Base-by-base conservation (phyloP, 2,329 filamentous ascomycete species). In the Aspergillus japonicus region DNA sequence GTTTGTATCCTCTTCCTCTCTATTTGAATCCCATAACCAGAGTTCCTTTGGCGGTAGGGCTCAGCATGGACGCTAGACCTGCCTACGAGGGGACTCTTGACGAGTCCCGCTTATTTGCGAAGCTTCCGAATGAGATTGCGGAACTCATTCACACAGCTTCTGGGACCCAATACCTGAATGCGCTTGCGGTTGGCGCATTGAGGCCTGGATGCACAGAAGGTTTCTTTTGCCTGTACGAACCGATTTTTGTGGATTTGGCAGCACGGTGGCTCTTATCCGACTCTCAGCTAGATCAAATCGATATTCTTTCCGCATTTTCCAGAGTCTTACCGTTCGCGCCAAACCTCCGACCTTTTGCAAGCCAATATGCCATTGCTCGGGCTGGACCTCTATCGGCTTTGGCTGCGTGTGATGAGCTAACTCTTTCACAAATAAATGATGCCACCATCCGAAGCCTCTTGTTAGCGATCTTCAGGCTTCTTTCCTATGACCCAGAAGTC, bases 301-400 rank as follows among this genome's bases (percentile, higher is more conserved):
- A 70, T 60, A 72, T 89, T 55, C 83, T 94, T 64, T 83, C 88
- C 58, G 89, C 90, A 33, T 90, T 96, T 78, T 89, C 90, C 62
- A 85, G 90, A 69, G 83, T 96, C 63, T 75, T 97, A 68, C 91
- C 92, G 19, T 88, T 95, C 80, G 90, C 90, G 65, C 90, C 92
- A 54, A 87, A 94, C 71, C 81, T 98, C 48, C 87, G 88, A 56
- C 84, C 87, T 61, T 91, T 92, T 73, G 83, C 91, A 62, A 84
- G 88, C 75, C 80, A 81, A 69, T 72, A 75, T 66, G 68, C 74
- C 52, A 62, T 68, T 56, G 71, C 68, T 61, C 68, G 70, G 64
- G 66, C 69, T 66, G 71, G 72, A 69, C 63, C 64, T 65, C 67
- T 75, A 61, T 71, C 73, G 57, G 65, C 65, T 63, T 71, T 70